Base-by-base conservation (phyloP, 305 asterid genomes). In the Salvia sclarea region DNA sequence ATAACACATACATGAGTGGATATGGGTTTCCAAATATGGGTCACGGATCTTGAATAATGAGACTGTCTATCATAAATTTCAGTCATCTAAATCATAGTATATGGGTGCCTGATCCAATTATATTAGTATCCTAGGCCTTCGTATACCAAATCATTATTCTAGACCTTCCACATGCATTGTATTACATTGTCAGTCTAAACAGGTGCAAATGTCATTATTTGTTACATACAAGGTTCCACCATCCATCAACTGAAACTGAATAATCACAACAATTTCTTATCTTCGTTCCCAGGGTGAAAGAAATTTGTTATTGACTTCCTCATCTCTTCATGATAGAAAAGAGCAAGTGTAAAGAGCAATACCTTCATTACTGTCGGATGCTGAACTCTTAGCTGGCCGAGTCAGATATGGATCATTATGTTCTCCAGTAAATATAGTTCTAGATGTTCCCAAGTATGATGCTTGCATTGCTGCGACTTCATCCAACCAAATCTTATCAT, bases 381-480 rank as follows among this genome's bases (percentile, higher is more conserved):
- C 68, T 18, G 84, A 72, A 56, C 83, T 74, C 68, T 83, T 83
- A 66, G 74, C 53, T 25, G 35, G 58, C 35, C 70, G 74, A 41
- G 65, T 73, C 60, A 69, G 82, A 78, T 63, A 73, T 11, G 54
- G 35, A 43, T 73, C 86, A 57, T 75, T 80, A 72, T 72, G 74
- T 71, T 83, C 96, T 44, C 80, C 82, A 71, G 84, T 37, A 71
- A 81, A 59, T 24, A 69, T 64, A 61, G 82, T 64, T 63, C 91
- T 91, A 0, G 92, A 69, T 37, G 86, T 61, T 71, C 86, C 91
- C 45, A 84, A 61, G 69, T 78, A 88, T 2, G 96, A 81, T 49
- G 91, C 91, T 71, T 82, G 94, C 91, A 88, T 82, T 10, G 90
- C 88, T 61, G 96, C 97, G 38, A 90, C 88, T 82, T 90, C 96